A percentile compares a stretch with the other conserved stretches of the same genome.
These are phyloP conservation scores for Postia placenta DNA, from an alignment of 768 basidiomycete genomes.

Conservation along the genomic window DNA sequence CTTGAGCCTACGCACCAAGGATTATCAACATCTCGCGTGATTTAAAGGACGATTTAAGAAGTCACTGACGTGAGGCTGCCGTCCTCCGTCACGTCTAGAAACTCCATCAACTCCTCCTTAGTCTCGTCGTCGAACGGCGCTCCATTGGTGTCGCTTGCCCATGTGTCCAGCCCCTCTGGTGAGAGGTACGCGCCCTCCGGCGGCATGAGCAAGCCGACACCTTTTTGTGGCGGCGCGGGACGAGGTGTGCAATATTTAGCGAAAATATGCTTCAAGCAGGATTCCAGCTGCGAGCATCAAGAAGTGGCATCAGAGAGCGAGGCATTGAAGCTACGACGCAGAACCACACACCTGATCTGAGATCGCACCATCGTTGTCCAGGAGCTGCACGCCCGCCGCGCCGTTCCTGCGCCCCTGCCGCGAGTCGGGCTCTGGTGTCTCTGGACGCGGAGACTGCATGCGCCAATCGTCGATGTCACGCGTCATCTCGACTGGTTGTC, in stretches of 20 bases:
- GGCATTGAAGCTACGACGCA: background rate
- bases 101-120: constrained; percentile 71
- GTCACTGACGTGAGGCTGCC: constrained; percentile 64
- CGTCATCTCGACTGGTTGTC: constrained; percentile 11
- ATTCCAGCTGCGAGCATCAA: constrained; percentile 44
- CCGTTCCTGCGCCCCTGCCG: constrained; percentile 53
- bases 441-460: constrained; percentile 43
- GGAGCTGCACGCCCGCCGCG: constrained; percentile 43
- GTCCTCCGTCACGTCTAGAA: constrained; percentile 67
- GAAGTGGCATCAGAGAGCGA: background rate
- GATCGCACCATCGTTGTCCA: constrained; percentile 67
- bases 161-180: constrained; percentile 59
- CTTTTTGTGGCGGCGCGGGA: constrained; percentile 14
- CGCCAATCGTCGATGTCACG: constrained; percentile 20
- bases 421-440: constrained; percentile 58
- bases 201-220: constrained; percentile 14
- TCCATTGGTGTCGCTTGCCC: constrained; percentile 82
- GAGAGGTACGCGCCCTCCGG: constrained; percentile 50
- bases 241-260: constrained; percentile 65
- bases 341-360: constrained; percentile 46
- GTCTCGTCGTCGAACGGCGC: constrained; percentile 69
- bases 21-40: background rate
- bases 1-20: constrained; percentile 52
- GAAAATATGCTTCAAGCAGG: constrained; percentile 71
- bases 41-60: background rate